Base-by-base conservation (phyloP, 2,329 filamentous ascomycete genomes). In the Fusarium camptoceras region DNA sequence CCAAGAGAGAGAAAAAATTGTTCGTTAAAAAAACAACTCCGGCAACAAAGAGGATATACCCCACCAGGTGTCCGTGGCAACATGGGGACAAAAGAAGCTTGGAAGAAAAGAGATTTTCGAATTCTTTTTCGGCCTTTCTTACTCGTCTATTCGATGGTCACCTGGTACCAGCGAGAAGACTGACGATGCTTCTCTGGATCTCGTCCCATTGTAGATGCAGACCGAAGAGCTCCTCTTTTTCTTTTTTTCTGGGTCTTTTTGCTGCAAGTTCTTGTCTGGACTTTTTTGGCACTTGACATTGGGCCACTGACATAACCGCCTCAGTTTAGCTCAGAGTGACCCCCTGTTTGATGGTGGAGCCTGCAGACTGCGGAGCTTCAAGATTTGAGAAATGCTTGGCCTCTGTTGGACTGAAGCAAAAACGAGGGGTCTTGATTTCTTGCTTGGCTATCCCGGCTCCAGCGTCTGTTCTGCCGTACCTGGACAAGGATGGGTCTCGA, bases 41-140 rank as follows among this genome's bases (percentile, higher is more conserved):
- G 34, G 25, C 6, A 46, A 54, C 20, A 43, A 43, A 28, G 25
- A 43, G 31, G 28, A 69, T 24, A 46, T 48, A 65, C 74, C 64
- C 71, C 72, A 75, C 66, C 60, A 71, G 56, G 56, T 68, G 66
- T 16, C 66, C 65, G 67, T 73, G 71, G 68, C 69, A 75, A 75
- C 69, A 68, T 34, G 57, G 70, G 69, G 66, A 65, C 28, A 8
- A 55, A 54, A n/a, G 55, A 57, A 57, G 49, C 54, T 59, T 58
- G 47, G 34, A 28, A 63, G 59, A 53, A 63, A 63, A 62, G 25
- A 50, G 25, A 50, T 37, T 61, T 64, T 71, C 59, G 55, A 44
- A 49, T 60, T 50, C 37, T 69, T 68, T 64, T 64, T 64, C 58
- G 49, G 59, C 41, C 28, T 58, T 59, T 47, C 53, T 55, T 49